Evolutionary conservation across 129 eudicot genomes (phyloP), one percentile per base, ranked within the genome.

Genomic region (Centella asiatica): DNA sequence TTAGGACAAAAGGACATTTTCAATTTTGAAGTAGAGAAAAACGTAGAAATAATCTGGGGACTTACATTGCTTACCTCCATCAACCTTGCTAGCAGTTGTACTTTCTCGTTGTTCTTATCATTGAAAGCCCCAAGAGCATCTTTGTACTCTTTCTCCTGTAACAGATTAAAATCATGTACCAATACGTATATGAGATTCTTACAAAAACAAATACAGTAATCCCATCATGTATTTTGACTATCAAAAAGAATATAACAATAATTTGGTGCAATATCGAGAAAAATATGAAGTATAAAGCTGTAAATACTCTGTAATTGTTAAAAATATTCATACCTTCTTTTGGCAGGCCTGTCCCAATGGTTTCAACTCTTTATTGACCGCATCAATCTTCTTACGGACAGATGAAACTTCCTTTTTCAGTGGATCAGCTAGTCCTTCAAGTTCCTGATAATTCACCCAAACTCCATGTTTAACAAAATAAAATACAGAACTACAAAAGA

Each of bases 131-230:
- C 94, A 76, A 84, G 50, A 28, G 72, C 76, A 61, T 88, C 96
- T 65, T 84, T 88, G 76, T 84, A 87, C 67, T 87, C 95, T 69
- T 78, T 87, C 77, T 87, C 95, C 95, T 87, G 78, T 29, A 28
- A 60, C 47, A 68, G 17, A 68, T 33, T 25, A 68, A 56, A 45
- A 13, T 15, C 17, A 23, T 14, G 54, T 11, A 31, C 62, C 44
- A 39, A 37, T 25, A 9, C 29, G 26, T 3, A 6, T 17, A 7
- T 2, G 14, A 14, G 39, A 9, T 22, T 60, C 25, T 13, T 6
- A 37, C 0, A 39, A 22, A n/a, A 37, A 3, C 23, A 37, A 37
- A 15, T 37, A 20, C n/a, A n/a, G n/a, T n/a, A n/a, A n/a, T n/a
- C n/a, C n/a, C n/a, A n/a, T n/a, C n/a, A n/a, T n/a, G n/a, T n/a